Conservation (phyloP, 148 eudicot species). For the Suaeda aralocaspica region DNA sequence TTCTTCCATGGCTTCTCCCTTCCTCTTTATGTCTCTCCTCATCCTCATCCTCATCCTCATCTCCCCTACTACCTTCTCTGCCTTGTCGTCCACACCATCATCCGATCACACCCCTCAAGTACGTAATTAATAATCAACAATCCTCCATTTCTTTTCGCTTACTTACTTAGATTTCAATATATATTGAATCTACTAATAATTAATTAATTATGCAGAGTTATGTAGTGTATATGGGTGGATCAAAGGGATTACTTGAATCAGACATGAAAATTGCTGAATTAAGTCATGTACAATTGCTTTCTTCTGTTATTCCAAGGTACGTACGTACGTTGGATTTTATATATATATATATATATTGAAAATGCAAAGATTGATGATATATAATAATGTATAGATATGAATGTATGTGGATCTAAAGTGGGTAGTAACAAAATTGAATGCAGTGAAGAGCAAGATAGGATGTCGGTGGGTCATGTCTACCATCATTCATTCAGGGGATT, state of each 20-base stretch:
- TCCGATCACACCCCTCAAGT: constrained; percentile 27
- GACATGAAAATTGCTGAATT: constrained; percentile 33
- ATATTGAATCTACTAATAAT: not conserved
- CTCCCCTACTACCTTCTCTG: not conserved
- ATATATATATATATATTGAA: too few relatives aligned
- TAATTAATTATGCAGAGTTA: constrained; percentile 36
- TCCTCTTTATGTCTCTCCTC: constrained; percentile 12
- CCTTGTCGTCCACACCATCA: not conserved
- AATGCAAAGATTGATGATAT: too few relatives aligned
- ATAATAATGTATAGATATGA: too few relatives aligned
- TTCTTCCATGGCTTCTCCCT: constrained; percentile 27
- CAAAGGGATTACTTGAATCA: constrained; percentile 21
- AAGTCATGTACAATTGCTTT: constrained; percentile 43
- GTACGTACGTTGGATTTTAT: too few relatives aligned
- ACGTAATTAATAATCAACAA: not conserved
- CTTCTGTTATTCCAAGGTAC: constrained; percentile 52
- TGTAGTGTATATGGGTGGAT: constrained; percentile 61
- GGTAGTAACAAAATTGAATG: constrained; percentile 8
- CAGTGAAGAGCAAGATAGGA: constrained; percentile 45
- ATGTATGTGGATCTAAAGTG: too few relatives aligned
- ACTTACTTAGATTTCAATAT: not conserved
- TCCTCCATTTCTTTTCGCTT: not conserved
- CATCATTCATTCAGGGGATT: constrained; percentile 61
- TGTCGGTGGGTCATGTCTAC: constrained; percentile 44
- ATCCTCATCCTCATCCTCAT: constrained; percentile 19